Evolutionary conservation across 1,139 yeast species (phyloP), one percentile per base, ranked within the genome.

Genomic region (Meyerozyma elateridarum): DNA sequence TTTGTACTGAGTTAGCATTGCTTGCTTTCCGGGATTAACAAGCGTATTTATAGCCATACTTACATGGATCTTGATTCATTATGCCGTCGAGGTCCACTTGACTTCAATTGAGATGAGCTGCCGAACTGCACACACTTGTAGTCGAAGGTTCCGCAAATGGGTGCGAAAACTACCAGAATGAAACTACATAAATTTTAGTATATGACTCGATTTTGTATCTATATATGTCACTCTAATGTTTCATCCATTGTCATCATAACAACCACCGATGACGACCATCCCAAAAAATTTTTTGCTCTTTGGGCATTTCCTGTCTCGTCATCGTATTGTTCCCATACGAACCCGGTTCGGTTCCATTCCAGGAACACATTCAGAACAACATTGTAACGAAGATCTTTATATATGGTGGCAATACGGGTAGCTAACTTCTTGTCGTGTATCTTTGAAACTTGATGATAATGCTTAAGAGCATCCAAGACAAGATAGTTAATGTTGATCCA

Each of bases 401-500:
- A 91, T 0, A 79, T 47, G 1, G 35, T 32, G 3, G 44, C 41
- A 50, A 45, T 57, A 5, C 51, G 42, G 68, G 51, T 13, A 72
- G 21, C 40, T 73, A 24, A 72, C 54, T 9, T 41, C 46, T 26
- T 54, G 44, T 22, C 32, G n/a, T 38, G 29, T 11, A 24, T 35
- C 5, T 31, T 34, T 9, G 43, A 24, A 11, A 29, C 31, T 6
- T 45, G 44, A 6, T 49, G 44, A 36, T 89, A 91, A 49, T 75
- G 61, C 32, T 64, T 58, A 41, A 93, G 63, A 7, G 85, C 72
- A 36, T 88, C 93, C 31, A 91, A 64, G 6, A 81, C 65, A 56
- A 91, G 64, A 51, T 87, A 89, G 59, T 93, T 93, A 51, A 91
- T 84, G 52, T 88, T 85, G 46, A 88, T 66, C 98, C 98, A 93